phyloP scores from a whole-genome alignment of 73 alveolate species.

The Paramecium sonneborni region DNA sequence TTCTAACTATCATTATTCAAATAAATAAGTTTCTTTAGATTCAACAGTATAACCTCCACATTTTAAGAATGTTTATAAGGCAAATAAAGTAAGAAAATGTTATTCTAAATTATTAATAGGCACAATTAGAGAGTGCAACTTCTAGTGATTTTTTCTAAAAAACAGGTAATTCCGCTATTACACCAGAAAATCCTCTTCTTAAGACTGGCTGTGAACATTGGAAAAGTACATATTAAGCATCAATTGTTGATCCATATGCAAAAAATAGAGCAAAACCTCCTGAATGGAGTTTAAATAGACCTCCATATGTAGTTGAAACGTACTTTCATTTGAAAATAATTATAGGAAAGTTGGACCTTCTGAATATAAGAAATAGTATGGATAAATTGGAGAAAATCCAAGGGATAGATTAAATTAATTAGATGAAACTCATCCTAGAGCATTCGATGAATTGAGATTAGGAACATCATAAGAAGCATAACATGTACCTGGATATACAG shows the following conservation, averaged over 20 bases:
- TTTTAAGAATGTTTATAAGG: conserved; percentile 26
- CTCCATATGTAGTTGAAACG: conserved; percentile 65
- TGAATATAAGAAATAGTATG: conserved; percentile 60
- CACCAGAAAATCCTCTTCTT: conserved; percentile 54
- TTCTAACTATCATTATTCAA: conserved; percentile 45
- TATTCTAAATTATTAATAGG: background rate
- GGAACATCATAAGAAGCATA: conserved; percentile 64
- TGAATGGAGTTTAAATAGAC: conserved; percentile 59
- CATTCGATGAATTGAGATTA: conserved; percentile 39
- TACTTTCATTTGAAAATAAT: background rate
- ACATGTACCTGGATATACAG: conserved; percentile 65
- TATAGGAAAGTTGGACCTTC: conserved; percentile 66
- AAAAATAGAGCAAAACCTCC: conserved; percentile 55
- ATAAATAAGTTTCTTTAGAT: conserved; percentile 42
- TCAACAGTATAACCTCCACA: conserved; percentile 43
- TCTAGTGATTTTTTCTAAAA: conserved; percentile 27
- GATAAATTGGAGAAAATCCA: conserved; percentile 62
- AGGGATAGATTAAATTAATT: conserved; percentile 58
- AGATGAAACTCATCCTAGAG: conserved; percentile 39
- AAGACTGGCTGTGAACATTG: conserved; percentile 66
- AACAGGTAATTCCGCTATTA: conserved; percentile 23
- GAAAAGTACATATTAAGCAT: conserved; percentile 58
- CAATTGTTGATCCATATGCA: conserved; percentile 65
- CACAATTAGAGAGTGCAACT: conserved; percentile 59
- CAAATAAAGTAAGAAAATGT: conserved; percentile 41